These are phyloP conservation scores for Leccinum obscurum DNA, from an alignment of 768 basidiomycete genomes.

Conservation along the genomic window DNA sequence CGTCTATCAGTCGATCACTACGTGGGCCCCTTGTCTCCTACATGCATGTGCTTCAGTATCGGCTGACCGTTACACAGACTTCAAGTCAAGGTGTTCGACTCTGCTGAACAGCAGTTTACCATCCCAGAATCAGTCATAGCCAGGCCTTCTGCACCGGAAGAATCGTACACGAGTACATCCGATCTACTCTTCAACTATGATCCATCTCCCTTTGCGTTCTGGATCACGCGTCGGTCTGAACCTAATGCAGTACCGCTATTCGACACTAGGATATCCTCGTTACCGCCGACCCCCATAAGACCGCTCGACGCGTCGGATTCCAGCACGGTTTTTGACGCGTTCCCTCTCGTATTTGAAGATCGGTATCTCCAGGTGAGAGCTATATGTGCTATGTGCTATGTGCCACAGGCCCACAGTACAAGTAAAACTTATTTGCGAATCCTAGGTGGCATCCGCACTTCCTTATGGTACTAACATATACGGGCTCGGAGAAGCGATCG, in stretches of 20 bases:
- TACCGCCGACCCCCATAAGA: constrained; percentile 57
- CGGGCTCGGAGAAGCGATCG: constrained; percentile 71
- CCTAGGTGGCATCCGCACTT: constrained; percentile 60
- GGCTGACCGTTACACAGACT: constrained; percentile 40
- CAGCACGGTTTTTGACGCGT: constrained; percentile 56
- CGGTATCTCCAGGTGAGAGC: constrained; percentile 64
- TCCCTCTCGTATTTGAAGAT: constrained; percentile 74
- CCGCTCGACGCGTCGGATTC: constrained; percentile 49
- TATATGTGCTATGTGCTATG: background rate
- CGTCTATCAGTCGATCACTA: constrained; percentile 54
- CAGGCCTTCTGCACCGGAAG: constrained; percentile 38
- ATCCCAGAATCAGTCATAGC: constrained; percentile 54
- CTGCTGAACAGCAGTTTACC: constrained; percentile 58
- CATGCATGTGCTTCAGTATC: background rate
- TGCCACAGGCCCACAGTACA: no score
- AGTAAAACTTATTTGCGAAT: background rate
- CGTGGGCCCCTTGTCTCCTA: constrained; percentile 33
- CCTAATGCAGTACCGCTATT: constrained; percentile 58
- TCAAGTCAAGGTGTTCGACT: constrained; percentile 67
- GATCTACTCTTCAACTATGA: constrained; percentile 71
- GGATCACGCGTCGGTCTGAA: constrained; percentile 68
- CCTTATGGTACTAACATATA: constrained; percentile 70
- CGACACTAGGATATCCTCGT: constrained; percentile 62
- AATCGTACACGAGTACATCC: constrained; percentile 40
- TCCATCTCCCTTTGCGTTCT: constrained; percentile 68